These are phyloP conservation scores for Metschnikowia chrysomelidarum DNA, from an alignment of 805 yeast genomes.

Conservation along the genomic window DNA sequence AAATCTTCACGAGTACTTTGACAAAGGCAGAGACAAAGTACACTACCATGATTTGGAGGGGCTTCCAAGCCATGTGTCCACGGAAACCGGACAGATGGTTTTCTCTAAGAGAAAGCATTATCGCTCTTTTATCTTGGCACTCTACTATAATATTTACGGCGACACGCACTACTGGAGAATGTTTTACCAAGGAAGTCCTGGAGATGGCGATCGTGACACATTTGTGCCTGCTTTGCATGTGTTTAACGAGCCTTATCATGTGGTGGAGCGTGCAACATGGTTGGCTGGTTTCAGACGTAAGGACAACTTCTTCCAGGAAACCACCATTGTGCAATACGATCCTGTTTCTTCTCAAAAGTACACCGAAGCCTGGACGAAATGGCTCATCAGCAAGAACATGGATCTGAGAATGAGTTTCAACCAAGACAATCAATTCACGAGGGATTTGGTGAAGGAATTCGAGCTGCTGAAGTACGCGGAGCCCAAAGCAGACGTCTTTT, in stretches of 20 bases:
- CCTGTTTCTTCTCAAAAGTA: constrained; percentile 16
- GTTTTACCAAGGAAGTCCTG: constrained; percentile 36
- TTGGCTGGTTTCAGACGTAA: constrained; percentile 19
- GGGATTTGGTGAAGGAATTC: constrained; percentile 14
- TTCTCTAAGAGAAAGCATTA: constrained; percentile 32
- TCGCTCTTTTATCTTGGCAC: constrained; percentile 26
- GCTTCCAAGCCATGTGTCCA: constrained; percentile 26
- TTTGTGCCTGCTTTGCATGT: constrained; percentile 38
- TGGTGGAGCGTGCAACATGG: constrained; percentile 23
- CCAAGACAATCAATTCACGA: constrained; percentile 18
- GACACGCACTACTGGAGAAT: constrained; percentile 27
- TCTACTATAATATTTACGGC: constrained; percentile 35
- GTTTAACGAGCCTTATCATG: constrained; percentile 33
- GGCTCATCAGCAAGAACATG: constrained; percentile 16
- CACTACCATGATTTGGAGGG: constrained; percentile 34
- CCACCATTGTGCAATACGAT: constrained; percentile 26
- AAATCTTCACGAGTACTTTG: constrained; percentile 20
- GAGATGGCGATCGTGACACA: constrained; percentile 37
- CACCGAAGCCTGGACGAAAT: constrained; percentile 15
- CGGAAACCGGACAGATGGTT: constrained; percentile 37
- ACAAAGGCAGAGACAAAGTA: constrained; percentile 17
- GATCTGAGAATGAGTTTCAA: constrained; percentile 21
- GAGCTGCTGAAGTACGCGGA: constrained; percentile 3
- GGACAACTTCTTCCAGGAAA: constrained; percentile 18
- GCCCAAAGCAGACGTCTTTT: constrained; percentile 16